A percentile compares a stretch with the other conserved stretches of the same genome.
phyloP scores from a whole-genome alignment of 2,329 filamentous ascomycete genomes.

The Colletotrichum gigasporum region DNA sequence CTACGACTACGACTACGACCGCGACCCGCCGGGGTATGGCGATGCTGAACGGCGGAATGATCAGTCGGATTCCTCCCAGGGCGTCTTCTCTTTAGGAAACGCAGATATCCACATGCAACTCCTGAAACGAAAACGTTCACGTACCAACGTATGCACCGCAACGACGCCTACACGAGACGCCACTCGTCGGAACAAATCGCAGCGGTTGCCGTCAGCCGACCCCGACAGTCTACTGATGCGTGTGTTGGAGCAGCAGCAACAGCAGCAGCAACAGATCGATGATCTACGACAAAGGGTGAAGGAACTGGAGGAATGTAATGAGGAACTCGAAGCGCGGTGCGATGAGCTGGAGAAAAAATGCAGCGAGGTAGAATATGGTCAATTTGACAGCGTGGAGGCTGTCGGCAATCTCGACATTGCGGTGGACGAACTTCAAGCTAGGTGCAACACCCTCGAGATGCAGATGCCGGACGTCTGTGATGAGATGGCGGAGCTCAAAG shows the following conservation, averaged over 20 bases:
- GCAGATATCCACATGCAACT: neutral
- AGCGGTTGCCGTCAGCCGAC: neutral
- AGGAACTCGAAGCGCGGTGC: neutral
- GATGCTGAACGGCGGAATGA: neutral
- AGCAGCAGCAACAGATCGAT: neutral
- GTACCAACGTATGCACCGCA: neutral
- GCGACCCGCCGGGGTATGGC: conserved; percentile 1
- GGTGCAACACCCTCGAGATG: too few relatives aligned
- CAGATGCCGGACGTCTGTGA: too few relatives aligned
- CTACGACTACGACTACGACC: neutral
- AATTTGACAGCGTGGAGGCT: neutral
- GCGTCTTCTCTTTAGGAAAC: neutral
- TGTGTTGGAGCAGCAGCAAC: neutral
- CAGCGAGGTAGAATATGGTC: neutral
- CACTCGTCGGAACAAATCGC: neutral
- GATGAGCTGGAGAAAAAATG: neutral
- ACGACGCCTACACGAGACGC: neutral
- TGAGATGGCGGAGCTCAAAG: too few relatives aligned
- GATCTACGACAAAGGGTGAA: neutral
- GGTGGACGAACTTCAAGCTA: neutral
- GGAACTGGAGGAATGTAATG: neutral
- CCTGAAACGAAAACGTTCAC: conserved; percentile 4
- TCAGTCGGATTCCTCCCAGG: neutral
- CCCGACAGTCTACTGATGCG: neutral
- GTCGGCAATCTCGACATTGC: neutral